phyloP scores from a whole-genome alignment of 2,329 filamentous ascomycete genomes.

The Dryadomyces quercus-mongolicae region DNA sequence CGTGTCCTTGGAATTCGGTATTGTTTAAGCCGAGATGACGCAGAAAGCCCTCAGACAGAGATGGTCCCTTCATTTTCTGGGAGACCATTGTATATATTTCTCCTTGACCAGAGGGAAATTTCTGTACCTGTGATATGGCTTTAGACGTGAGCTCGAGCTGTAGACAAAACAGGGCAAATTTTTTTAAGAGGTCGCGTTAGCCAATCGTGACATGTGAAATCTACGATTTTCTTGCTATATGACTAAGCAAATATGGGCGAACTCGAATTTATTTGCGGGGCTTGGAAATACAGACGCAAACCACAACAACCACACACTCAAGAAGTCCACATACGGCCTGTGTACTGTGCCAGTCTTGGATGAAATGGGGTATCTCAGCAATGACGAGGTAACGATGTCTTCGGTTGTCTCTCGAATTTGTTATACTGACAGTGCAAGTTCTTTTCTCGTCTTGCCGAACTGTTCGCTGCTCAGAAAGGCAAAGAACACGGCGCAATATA shows the following conservation, averaged over 20 bases:
- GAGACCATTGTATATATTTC: conserved; percentile 2
- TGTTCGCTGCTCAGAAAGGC: conserved; percentile 55
- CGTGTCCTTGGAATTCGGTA: conserved; percentile 4
- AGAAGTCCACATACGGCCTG: background rate
- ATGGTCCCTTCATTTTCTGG: conserved; percentile 5
- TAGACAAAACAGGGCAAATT: no score
- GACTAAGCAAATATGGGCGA: background rate
- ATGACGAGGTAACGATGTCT: conserved; percentile 23
- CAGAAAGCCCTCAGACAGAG: conserved; percentile 14
- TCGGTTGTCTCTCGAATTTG: background rate
- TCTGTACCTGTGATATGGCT: no score
- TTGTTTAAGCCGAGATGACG: conserved; percentile 23
- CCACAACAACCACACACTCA: background rate
- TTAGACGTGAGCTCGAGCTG: no score
- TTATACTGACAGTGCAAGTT: conserved; percentile 38
- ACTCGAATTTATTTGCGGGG: background rate
- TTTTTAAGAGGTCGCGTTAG: background rate
- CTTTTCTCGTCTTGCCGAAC: conserved; percentile 54
- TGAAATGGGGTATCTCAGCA: conserved; percentile 23
- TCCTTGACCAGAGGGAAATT: no score
- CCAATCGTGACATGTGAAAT: background rate
- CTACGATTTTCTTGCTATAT: background rate
- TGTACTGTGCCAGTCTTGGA: background rate
- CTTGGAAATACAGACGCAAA: background rate
- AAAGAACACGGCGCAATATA: conserved; percentile 63